Conservation (phyloP, 2,329 filamentous ascomycete species). For the Hypocreales sp. region DNA sequence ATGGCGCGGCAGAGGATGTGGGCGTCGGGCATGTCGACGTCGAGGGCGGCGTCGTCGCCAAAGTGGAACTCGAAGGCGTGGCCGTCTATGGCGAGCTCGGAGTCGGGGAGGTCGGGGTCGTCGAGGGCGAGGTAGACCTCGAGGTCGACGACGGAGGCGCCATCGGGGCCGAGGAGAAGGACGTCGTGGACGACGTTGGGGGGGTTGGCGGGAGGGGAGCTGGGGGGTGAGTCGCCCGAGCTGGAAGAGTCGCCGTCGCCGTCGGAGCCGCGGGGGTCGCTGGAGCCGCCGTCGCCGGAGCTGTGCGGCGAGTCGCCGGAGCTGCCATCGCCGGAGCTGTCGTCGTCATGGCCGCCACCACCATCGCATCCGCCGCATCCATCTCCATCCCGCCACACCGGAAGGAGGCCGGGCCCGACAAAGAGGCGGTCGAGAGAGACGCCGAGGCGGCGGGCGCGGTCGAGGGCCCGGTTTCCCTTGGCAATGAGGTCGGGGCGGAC, state of each 20-base stretch:
- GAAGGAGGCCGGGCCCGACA: conserved; percentile 13
- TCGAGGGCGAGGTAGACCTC: conserved; percentile 14
- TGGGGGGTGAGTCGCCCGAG: too few species aligned
- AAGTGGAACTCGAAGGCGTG: conserved; percentile 11
- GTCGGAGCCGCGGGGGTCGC: too few species aligned
- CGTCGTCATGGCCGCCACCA: background rate
- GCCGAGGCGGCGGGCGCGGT: conserved; percentile 9
- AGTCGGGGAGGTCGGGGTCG: conserved; percentile 11
- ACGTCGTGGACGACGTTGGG: conserved; percentile 14
- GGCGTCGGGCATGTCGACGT: conserved; percentile 12
- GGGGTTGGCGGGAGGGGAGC: conserved; percentile 1
- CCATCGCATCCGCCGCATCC: background rate
- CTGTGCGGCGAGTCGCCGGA: too few species aligned
- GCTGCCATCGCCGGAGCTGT: too few species aligned
- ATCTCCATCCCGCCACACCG: conserved; percentile 10
- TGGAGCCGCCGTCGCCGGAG: too few species aligned
- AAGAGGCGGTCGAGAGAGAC: conserved; percentile 7
- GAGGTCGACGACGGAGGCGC: conserved; percentile 9
- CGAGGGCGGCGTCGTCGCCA: conserved; percentile 8
- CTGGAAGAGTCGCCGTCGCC: conserved; percentile 1
- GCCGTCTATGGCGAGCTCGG: conserved; percentile 14
- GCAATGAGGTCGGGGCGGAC: conserved; percentile 8
- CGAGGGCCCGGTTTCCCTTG: conserved; percentile 12
- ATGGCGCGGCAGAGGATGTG: too few species aligned
- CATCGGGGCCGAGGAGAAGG: conserved; percentile 6